Percentiles rank a stretch among this genome's conserved stretches.
These are phyloP conservation scores for Thermoascus crustaceus DNA, from an alignment of 2,329 filamentous ascomycete species.

Conservation along the genomic window DNA sequence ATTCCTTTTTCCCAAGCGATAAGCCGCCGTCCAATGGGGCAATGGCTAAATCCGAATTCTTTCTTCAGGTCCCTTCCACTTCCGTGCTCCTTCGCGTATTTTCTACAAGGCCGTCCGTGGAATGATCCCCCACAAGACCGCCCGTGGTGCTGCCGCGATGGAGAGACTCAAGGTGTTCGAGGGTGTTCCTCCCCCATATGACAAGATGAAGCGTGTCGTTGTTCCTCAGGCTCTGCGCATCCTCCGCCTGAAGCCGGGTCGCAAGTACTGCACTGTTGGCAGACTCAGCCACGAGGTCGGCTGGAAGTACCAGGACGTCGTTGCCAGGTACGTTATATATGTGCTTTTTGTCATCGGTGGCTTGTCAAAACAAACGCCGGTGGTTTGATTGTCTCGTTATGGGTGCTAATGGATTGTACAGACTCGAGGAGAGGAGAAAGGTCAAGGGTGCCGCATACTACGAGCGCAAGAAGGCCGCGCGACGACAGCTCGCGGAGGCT, in stretches of 20 bases:
- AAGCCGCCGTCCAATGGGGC: too few species aligned
- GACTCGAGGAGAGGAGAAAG: conserved; percentile 99
- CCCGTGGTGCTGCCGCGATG: conserved; percentile 89
- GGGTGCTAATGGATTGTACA: conserved; percentile 35
- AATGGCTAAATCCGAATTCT: conserved; percentile 10
- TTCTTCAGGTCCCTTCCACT: conserved; percentile 87
- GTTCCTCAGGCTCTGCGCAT: conserved; percentile 97
- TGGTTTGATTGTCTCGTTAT: conserved; percentile 1
- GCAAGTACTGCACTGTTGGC: conserved; percentile 99
- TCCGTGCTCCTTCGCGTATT: conserved; percentile 97
- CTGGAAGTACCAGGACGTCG: conserved; percentile 99
- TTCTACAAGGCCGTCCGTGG: conserved; percentile 99
- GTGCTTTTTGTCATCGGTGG: not conserved
- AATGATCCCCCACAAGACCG: conserved; percentile 99
- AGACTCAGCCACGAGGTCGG: conserved; percentile 97
- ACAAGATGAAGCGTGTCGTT: conserved; percentile 99
- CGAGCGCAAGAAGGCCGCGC: conserved; percentile 97
- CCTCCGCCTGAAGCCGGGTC: conserved; percentile 92
- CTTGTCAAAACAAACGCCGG: conserved; percentile 3
- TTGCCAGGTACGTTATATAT: conserved; percentile 69
- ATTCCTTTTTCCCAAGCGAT: conserved; percentile 2
- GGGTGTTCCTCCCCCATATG: conserved; percentile 96
- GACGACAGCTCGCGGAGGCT: conserved; percentile 82
- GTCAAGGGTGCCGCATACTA: conserved; percentile 99
- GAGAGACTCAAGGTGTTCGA: conserved; percentile 99